phyloP scores from a whole-genome alignment of 148 eudicot genomes.

The Cornus kousa region DNA sequence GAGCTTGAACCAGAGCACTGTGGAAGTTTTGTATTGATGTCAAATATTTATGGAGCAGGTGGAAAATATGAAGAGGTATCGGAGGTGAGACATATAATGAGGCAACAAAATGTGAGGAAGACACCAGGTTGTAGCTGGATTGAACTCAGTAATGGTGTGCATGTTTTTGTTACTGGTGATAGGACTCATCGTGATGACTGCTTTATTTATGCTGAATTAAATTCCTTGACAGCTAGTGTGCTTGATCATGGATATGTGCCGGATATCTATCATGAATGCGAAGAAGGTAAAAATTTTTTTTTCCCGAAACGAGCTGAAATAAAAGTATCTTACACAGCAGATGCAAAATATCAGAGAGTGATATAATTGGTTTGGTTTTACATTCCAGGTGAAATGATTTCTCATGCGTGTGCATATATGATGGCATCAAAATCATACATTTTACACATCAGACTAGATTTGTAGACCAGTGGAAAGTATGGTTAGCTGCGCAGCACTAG shows the following conservation, averaged over 20 bases:
- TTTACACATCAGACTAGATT: not conserved
- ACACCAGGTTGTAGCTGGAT: slow-evolving; percentile 78
- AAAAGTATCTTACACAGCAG: not conserved
- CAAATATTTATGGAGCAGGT: slow-evolving; percentile 59
- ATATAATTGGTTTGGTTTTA: too few relatives aligned
- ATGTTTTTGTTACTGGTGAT: slow-evolving; percentile 41
- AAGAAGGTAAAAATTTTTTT: not conserved
- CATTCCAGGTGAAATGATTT: not conserved
- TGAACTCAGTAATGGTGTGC: slow-evolving; percentile 44
- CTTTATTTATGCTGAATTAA: slow-evolving; percentile 40
- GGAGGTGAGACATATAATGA: slow-evolving; percentile 59
- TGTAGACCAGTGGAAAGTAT: not conserved
- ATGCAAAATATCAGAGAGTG: not conserved
- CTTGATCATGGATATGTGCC: slow-evolving; percentile 32
- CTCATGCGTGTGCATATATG: not conserved
- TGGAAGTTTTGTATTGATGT: slow-evolving; percentile 74
- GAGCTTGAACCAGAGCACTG: slow-evolving; percentile 69
- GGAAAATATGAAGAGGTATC: slow-evolving; percentile 67
- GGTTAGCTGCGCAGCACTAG: not conserved
- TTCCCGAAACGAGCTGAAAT: not conserved
- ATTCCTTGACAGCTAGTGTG: slow-evolving; percentile 38
- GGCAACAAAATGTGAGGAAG: slow-evolving; percentile 54
- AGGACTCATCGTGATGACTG: slow-evolving; percentile 41
- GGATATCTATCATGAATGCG: slow-evolving; percentile 21
- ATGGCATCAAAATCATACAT: not conserved